Evolutionary conservation across 306 rosid genomes (phyloP).

Genomic region (Amphicarpaea edgeworthii): DNA sequence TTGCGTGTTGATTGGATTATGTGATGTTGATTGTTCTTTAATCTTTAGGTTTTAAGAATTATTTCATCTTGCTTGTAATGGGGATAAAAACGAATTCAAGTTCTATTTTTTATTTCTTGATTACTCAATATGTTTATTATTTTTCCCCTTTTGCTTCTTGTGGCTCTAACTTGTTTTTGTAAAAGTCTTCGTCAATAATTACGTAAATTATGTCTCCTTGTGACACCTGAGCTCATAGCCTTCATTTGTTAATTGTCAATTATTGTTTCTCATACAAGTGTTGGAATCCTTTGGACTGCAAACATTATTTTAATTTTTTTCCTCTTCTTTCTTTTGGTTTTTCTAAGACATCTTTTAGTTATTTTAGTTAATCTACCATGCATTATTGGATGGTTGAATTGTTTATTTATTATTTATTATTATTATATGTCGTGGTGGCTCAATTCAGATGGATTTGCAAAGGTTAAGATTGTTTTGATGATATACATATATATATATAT

Average conservation of each 20-base stretch:
- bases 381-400: slow-evolving; percentile 28
- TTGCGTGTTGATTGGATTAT: slow-evolving; percentile 21
- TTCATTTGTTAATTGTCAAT: slow-evolving; percentile 25
- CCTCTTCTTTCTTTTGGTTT: not conserved
- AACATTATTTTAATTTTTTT: slow-evolving; percentile 25
- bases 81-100: slow-evolving; percentile 2
- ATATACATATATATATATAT: slow-evolving; percentile 41
- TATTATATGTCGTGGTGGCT: slow-evolving; percentile 41
- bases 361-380: slow-evolving; percentile 5
- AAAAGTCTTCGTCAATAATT: slow-evolving; percentile 33
- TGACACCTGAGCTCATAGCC: slow-evolving; percentile 15
- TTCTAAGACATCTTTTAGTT: not conserved
- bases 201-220: slow-evolving; percentile 2
- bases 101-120: slow-evolving; percentile 17
- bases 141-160: slow-evolving; percentile 1
- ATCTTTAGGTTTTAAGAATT: slow-evolving; percentile 9
- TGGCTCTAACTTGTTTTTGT: slow-evolving; percentile 18
- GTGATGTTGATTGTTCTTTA: slow-evolving; percentile 34
- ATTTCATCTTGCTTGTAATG: not conserved
- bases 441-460: slow-evolving; percentile 52
- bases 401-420: slow-evolving; percentile 51
- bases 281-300: slow-evolving; percentile 18
- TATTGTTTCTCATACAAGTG: slow-evolving; percentile 32
- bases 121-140: not conserved
- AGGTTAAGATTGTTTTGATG: slow-evolving; percentile 62